phyloP scores from a whole-genome alignment of 306 rosid species.

The Rubus parviflorus region DNA sequence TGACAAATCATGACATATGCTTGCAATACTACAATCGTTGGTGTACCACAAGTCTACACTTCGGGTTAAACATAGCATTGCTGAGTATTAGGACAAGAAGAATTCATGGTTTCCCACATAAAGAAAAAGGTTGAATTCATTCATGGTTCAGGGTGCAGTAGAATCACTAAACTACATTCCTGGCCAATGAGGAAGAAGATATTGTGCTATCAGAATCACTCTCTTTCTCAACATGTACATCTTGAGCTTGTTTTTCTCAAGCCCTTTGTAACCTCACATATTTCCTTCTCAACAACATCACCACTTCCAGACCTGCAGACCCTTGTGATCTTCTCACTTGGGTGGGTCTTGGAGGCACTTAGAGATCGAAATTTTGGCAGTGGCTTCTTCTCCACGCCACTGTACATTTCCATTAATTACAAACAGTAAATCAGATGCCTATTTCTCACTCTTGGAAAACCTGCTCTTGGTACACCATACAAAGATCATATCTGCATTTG shows the following conservation, averaged over 20 bases:
- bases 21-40: neutral
- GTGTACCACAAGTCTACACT: too few species aligned
- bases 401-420: conserved; percentile 5
- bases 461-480: too few species aligned
- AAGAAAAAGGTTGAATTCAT: neutral
- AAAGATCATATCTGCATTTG: too few species aligned
- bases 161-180: neutral
- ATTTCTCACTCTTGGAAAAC: too few species aligned
- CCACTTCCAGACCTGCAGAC: neutral
- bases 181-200: conserved; percentile 13
- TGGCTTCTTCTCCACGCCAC: conserved; percentile 11
- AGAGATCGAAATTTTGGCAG: conserved; percentile 8
- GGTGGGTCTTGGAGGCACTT: conserved; percentile 14
- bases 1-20: neutral
- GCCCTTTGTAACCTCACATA: conserved; percentile 16
- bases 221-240: conserved; percentile 16
- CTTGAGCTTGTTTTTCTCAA: neutral
- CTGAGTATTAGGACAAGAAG: neutral
- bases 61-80: neutral
- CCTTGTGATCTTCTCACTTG: conserved; percentile 6
- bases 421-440: conserved; percentile 10
- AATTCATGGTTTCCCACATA: neutral
- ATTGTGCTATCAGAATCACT: conserved; percentile 23
- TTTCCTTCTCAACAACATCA: conserved; percentile 6
- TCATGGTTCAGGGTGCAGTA: neutral